These are phyloP conservation scores for Lasiodiplodia sp. DNA, from an alignment of 2,329 filamentous ascomycete species.

Conservation along the genomic window DNA sequence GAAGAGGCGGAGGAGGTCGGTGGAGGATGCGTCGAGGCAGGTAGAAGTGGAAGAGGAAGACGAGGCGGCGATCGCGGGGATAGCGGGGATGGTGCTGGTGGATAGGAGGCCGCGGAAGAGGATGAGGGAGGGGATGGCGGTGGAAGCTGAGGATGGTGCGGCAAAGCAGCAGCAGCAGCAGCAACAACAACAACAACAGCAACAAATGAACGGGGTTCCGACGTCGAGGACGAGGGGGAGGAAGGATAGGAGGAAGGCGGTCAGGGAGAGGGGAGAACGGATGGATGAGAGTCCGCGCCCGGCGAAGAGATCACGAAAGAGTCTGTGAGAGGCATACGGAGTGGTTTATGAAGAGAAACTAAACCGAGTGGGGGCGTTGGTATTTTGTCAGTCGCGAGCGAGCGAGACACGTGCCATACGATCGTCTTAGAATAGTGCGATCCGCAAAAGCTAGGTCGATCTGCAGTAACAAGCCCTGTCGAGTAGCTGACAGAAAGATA, in stretches of 20 bases:
- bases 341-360: not conserved
- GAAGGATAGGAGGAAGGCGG: slow-evolving; percentile 6
- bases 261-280: not conserved
- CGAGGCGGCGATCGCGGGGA: not conserved
- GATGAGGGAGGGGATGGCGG: not conserved
- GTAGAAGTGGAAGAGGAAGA: not conserved
- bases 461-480: not conserved
- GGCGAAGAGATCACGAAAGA: slow-evolving; percentile 5
- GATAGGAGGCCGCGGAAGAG: slow-evolving; percentile 14
- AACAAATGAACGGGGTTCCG: not conserved
- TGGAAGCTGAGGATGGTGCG: not conserved
- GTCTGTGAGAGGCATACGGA: not conserved
- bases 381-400: not conserved
- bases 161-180: not conserved
- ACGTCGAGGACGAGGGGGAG: not conserved
- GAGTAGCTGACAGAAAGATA: not conserved
- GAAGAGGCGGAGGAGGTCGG: slow-evolving; percentile 8
- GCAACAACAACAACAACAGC: not conserved
- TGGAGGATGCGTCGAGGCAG: not conserved
- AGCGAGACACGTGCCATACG: not conserved
- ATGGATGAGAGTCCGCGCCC: slow-evolving; percentile 10
- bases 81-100: slow-evolving; percentile 4
- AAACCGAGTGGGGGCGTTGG: not conserved
- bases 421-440: not conserved
- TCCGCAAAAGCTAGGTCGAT: not conserved